Evolutionary conservation across 2,329 filamentous ascomycete genomes (phyloP).

Genomic region (Neofusicoccum ribis): DNA sequence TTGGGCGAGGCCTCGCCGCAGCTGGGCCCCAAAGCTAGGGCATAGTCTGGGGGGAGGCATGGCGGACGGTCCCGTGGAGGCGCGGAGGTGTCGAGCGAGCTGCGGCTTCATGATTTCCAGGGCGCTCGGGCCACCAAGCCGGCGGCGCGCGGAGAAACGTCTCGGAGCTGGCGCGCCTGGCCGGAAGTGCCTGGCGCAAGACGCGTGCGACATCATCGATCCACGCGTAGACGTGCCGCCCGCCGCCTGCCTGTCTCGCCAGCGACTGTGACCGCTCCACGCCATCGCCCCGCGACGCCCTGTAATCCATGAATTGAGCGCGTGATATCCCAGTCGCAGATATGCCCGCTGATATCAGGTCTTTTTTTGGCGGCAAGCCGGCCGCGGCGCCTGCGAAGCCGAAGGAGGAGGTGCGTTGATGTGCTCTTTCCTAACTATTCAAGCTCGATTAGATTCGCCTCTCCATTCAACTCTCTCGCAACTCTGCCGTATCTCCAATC

Average conservation of each 20-base stretch:
- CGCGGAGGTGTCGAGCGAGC: conserved; percentile 23
- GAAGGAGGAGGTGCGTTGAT: conserved; percentile 31
- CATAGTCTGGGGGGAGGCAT: conserved; percentile 45
- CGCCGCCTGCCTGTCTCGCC: neutral
- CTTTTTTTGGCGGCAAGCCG: conserved; percentile 81
- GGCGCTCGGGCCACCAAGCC: neutral
- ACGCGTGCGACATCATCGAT: conserved; percentile 20
- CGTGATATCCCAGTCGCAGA: neutral
- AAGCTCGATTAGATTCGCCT: neutral
- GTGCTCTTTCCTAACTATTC: neutral
- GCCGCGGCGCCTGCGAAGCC: conserved; percentile 50
- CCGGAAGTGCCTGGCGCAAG: neutral
- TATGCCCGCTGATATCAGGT: conserved; percentile 86
- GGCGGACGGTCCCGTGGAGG: conserved; percentile 23
- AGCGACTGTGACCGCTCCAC: neutral
- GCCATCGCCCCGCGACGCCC: neutral
- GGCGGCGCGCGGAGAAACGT: conserved; percentile 2
- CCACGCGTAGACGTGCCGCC: conserved; percentile 15
- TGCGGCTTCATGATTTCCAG: conserved; percentile 14
- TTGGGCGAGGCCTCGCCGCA: conserved; percentile 27
- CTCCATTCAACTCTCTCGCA: neutral
- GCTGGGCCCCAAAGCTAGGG: conserved; percentile 35
- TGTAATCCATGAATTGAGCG: neutral
- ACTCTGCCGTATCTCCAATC: neutral
- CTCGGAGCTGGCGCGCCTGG: conserved; percentile 9